Conservation (phyloP, 2,329 filamentous ascomycete species). For the Knoxdaviesia capensis region DNA sequence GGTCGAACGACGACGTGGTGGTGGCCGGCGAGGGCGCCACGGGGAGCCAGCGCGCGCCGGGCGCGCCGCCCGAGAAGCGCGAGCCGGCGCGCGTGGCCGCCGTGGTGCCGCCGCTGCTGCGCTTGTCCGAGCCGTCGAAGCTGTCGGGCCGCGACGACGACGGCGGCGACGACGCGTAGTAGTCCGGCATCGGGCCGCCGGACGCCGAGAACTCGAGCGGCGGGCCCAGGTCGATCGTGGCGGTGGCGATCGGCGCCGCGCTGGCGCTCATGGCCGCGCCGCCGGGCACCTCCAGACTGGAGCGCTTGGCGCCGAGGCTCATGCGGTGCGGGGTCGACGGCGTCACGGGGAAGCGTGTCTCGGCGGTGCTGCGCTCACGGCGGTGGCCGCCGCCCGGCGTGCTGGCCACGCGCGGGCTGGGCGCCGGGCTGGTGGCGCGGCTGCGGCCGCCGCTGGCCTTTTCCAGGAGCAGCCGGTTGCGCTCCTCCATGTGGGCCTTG, state of each 20-base stretch:
- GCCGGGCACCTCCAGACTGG: conserved; percentile 67
- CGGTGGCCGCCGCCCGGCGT: conserved; percentile 37
- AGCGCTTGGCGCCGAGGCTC: conserved; percentile 33
- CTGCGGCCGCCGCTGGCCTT: conserved; percentile 43
- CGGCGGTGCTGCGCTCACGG: conserved; percentile 60
- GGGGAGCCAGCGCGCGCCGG: conserved; percentile 8
- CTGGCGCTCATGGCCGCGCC: conserved; percentile 16
- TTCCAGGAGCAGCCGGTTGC: conserved; percentile 61
- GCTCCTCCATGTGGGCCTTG: conserved; percentile 83
- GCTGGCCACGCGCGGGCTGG: conserved; percentile 32
- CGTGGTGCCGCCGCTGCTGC: conserved; percentile 45
- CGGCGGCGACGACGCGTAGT: too few species aligned
- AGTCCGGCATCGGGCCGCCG: too few species aligned
- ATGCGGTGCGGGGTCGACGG: conserved; percentile 34
- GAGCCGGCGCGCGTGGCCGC: conserved; percentile 29
- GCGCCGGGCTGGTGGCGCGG: conserved; percentile 55
- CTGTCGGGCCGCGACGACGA: too few species aligned
- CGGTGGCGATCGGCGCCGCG: conserved; percentile 9
- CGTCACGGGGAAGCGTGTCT: conserved; percentile 72
- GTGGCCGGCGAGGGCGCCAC: too few species aligned
- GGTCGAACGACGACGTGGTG: too few species aligned
- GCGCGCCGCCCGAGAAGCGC: conserved; percentile 32
- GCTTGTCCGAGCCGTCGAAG: conserved; percentile 42
- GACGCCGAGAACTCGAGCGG: too few species aligned
- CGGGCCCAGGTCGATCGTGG: conserved; percentile 5